Base-by-base conservation (phyloP, 345 rosid species). In the Gossypium mustelinum region DNA sequence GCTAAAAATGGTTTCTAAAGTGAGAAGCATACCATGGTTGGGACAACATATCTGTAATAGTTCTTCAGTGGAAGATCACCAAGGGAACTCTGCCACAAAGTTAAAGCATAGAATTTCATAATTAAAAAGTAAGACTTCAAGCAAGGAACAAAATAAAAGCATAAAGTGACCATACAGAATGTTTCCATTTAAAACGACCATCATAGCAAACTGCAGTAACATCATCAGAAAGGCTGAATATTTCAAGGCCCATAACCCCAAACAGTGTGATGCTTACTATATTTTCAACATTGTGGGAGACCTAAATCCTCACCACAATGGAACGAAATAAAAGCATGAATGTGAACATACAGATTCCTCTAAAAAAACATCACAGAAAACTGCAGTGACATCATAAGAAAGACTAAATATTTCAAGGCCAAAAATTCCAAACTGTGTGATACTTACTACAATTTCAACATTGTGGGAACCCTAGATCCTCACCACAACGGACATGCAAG, bases 1-100 rank as follows among this genome's bases (percentile, higher is more conserved):
- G 59, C 79, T 64, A 64, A 61, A 81, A 63, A 16, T 24, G 48
- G 68, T 75, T 67, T 44, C 62, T 4, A 76, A 76, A 59, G 76
- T 70, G 54, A 77, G 62, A 81, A 50, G 62, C 51, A 72, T 89
- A 95, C 98, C 95, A 80, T 81, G 77, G 90, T 76, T 52, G 98
- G 97, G 72, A 93, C 78, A 51, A 96, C 97, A 77, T 89, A 93
- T 95, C 98, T 90, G 87, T 95, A 93, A 88, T 91, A 93, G 76
- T 92, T 95, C 90, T 95, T 95, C 83, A 93, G 78, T 78, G 99
- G 99, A 84, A 93, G 93, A 87, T 93, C 98, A 68, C 85, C 97
- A 74, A 93, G 97, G 75, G 97, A 95, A 88, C 99, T 93, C 99
- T 95, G 94, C 86, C 77, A 79, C 61, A 72, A 59, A 78, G 20